Evolutionary conservation across 768 basidiomycete genomes (phyloP).

Genomic region (Trametes cubensis): DNA sequence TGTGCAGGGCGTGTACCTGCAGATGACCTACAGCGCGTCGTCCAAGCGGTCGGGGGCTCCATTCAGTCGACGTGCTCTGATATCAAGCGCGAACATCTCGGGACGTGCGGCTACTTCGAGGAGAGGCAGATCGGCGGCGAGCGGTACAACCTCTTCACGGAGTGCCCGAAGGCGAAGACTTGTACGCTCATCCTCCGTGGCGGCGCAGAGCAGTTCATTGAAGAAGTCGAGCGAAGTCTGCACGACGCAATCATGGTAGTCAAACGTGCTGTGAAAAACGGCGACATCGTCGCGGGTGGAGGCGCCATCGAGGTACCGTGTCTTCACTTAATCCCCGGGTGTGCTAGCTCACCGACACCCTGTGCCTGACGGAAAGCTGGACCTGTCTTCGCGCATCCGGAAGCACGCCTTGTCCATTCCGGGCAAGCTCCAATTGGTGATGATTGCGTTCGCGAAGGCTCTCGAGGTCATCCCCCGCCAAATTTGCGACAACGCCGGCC

Average conservation of each 20-base stretch:
- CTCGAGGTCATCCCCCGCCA: slow-evolving; percentile 97
- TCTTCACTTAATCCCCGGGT: not conserved
- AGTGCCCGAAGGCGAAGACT: slow-evolving; percentile 91
- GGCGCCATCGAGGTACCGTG: slow-evolving; percentile 88
- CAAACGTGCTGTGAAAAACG: slow-evolving; percentile 93
- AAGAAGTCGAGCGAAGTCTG: slow-evolving; percentile 95
- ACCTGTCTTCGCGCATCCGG: slow-evolving; percentile 91
- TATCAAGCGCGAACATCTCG: slow-evolving; percentile 86
- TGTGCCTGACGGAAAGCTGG: slow-evolving; percentile 66
- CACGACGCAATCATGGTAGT: slow-evolving; percentile 99
- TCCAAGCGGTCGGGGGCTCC: slow-evolving; percentile 93
- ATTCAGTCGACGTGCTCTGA: slow-evolving; percentile 96
- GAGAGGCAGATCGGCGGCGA: slow-evolving; percentile 97
- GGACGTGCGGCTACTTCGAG: slow-evolving; percentile 90
- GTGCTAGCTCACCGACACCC: slow-evolving; percentile 3
- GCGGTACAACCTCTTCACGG: slow-evolving; percentile 93
- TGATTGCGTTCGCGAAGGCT: slow-evolving; percentile 95
- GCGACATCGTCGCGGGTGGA: slow-evolving; percentile 95
- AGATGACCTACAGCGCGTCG: slow-evolving; percentile 89
- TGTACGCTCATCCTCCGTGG: slow-evolving; percentile 94
- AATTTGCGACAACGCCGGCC: slow-evolving; percentile 97
- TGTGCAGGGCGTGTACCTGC: slow-evolving; percentile 95
- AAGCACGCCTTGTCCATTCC: slow-evolving; percentile 90
- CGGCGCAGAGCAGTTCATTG: slow-evolving; percentile 98
- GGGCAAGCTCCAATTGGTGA: slow-evolving; percentile 92